Evolutionary conservation across 2,329 filamentous ascomycete genomes (phyloP).

Genomic region (Drechslerella dactyloides): DNA sequence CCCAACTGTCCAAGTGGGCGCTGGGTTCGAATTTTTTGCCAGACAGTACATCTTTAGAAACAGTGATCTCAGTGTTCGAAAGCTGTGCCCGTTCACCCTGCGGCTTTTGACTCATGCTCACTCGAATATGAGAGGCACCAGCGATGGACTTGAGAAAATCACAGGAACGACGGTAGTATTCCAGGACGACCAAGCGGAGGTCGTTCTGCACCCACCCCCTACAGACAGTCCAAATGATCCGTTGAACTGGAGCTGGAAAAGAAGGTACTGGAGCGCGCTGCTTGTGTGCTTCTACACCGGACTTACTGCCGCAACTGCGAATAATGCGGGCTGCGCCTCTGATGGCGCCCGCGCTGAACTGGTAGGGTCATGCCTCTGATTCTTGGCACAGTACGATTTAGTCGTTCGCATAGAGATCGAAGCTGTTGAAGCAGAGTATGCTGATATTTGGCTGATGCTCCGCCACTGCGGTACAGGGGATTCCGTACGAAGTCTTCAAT

Average conservation of each 20-base stretch:
- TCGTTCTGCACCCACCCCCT: slow-evolving; percentile 65
- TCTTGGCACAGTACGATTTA: too few relatives aligned
- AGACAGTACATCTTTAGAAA: not conserved
- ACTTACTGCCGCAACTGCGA: slow-evolving; percentile 65
- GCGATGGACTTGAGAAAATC: slow-evolving; percentile 51
- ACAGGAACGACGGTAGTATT: slow-evolving; percentile 55
- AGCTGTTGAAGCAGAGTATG: slow-evolving; percentile 4
- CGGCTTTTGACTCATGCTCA: slow-evolving; percentile 53
- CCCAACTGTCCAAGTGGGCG: too few relatives aligned
- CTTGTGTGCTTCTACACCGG: slow-evolving; percentile 65
- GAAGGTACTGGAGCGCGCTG: slow-evolving; percentile 63
- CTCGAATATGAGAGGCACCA: slow-evolving; percentile 51
- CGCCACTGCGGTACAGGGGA: slow-evolving; percentile 55
- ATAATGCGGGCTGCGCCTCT: slow-evolving; percentile 64
- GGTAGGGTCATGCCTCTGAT: slow-evolving; percentile 15
- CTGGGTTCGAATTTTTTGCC: too few relatives aligned
- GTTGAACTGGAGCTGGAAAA: slow-evolving; percentile 62
- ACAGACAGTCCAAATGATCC: slow-evolving; percentile 64
- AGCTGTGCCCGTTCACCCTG: not conserved
- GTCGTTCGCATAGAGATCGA: too few relatives aligned
- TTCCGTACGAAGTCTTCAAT: slow-evolving; percentile 64
- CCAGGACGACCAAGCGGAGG: slow-evolving; percentile 57
- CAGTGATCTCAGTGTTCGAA: not conserved
- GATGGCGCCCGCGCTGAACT: slow-evolving; percentile 63
- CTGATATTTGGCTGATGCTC: not conserved